phyloP scores from a whole-genome alignment of 1,284 basidiomycete species.

The Tilletia indica region DNA sequence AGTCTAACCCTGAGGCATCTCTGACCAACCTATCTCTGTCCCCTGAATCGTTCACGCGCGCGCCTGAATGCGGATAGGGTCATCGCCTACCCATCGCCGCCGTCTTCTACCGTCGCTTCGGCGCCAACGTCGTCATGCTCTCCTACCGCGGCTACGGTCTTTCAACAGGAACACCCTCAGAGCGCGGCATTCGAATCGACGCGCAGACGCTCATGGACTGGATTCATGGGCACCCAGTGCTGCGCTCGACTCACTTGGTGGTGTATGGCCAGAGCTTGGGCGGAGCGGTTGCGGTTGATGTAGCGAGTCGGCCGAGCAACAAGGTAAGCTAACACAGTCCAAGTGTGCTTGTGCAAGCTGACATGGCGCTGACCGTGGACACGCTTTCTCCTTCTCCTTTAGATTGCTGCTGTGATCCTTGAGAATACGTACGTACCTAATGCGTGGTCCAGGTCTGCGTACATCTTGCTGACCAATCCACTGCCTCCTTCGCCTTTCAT shows the following conservation, averaged over 20 bases:
- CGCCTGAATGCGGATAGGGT: constrained; percentile 42
- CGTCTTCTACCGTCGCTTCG: constrained; percentile 77
- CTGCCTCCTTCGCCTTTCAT: neutral
- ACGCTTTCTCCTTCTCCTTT: neutral
- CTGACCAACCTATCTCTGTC: too few species aligned
- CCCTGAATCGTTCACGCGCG: neutral
- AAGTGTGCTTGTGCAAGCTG: neutral
- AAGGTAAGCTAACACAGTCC: constrained; percentile 43
- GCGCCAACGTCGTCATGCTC: constrained; percentile 84
- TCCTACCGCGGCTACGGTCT: constrained; percentile 87
- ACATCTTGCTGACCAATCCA: too few species aligned
- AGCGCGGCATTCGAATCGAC: constrained; percentile 74
- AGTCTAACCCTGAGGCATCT: neutral
- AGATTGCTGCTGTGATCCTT: constrained; percentile 77
- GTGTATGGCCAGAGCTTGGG: constrained; percentile 93
- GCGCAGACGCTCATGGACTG: constrained; percentile 73
- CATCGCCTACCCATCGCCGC: constrained; percentile 86
- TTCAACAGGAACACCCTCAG: constrained; percentile 77
- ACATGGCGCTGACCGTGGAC: neutral
- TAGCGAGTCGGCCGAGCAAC: constrained; percentile 74
- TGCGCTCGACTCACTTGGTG: constrained; percentile 61
- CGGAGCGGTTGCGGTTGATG: constrained; percentile 87
- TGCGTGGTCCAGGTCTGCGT: too few species aligned
- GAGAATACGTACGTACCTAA: constrained; percentile 66
- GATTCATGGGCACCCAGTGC: constrained; percentile 67